Base-by-base conservation (phyloP, 176 grass and related monocot species). In the Aegilops bicornis region DNA sequence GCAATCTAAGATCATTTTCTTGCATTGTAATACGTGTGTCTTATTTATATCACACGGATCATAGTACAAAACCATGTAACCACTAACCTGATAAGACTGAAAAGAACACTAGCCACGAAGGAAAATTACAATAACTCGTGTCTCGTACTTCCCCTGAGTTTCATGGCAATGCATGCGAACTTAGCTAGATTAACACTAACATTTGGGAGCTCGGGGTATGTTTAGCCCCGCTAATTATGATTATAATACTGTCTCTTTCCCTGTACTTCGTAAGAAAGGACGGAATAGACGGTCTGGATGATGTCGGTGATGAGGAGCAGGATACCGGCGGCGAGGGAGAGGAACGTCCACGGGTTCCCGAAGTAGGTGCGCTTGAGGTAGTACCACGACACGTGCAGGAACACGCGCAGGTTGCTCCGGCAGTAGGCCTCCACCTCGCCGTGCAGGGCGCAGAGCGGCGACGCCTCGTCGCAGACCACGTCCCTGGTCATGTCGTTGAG, bases 401-500 rank as follows among this genome's bases (percentile, higher is more conserved):
- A 31, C 45, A 54, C 47, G 16, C 45, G 73, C 8, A 52, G 25
- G 16, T 31, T 52, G 47, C 45, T 20, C 7, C 81, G 78, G 79
- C 72, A 89, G 79, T 91, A 94, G 32, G 62, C 79, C 36, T 86
- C 88, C 64, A 93, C 88, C 86, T 79, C 69, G 22, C 86, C 52
- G 69, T 93, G 91, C 32, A 90, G 86, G 64, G 87, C 82, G 63
- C 90, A 89, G 14, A 93, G 86, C 32, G 73, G 54, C 32, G 85
- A 83, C 13, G 82, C 67, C 15, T 89, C 77, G 10, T 90, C 88
- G 11, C 88, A 79, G 40, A 90, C 91, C 56, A 93, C 91, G 84
- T 93, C 88, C 79, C 85, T 90, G 7, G 88, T 79, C 54, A 93
- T 67, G 47, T 73, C 77, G 54, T 94, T 91, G 78, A 94, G 90